Percentiles rank a stretch among this genome's conserved stretches.
Evolutionary conservation across 306 rosid genomes (phyloP).

Genomic region (Biancaea sappan): DNA sequence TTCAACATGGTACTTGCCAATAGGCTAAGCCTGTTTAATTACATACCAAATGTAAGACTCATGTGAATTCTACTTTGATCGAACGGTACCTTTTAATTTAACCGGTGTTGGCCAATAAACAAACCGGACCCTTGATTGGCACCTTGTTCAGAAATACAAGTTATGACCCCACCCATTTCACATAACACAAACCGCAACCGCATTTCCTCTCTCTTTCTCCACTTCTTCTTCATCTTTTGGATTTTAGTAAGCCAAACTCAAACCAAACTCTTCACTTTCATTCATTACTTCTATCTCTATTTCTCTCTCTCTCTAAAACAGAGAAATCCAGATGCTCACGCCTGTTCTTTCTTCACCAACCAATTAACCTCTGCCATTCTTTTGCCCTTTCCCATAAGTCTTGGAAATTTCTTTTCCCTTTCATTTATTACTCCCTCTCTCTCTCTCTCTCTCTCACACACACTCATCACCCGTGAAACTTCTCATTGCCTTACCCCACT

Average conservation of each 20-base stretch:
- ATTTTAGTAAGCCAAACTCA: conserved; percentile 24
- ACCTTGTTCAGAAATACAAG: no score
- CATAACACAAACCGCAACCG: conserved; percentile 30
- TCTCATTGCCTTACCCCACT: conserved; percentile 1
- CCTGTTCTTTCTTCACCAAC: neutral
- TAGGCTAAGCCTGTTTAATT: no score
- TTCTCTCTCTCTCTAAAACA: neutral
- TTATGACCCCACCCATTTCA: neutral
- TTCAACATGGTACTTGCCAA: no score
- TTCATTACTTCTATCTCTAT: neutral
- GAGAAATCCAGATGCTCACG: conserved; percentile 35
- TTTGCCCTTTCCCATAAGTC: neutral
- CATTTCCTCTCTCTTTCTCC: neutral
- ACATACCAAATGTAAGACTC: no score
- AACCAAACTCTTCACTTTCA: conserved; percentile 11
- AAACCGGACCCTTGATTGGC: no score
- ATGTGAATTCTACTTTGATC: no score
- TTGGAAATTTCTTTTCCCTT: neutral
- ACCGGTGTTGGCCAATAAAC: no score
- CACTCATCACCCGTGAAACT: conserved; percentile 23
- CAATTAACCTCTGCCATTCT: conserved; percentile 37
- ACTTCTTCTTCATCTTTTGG: neutral
- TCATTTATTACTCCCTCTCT: neutral
- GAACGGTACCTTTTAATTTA: no score
- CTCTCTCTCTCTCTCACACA: no score